A percentile compares a stretch with the other conserved stretches of the same genome.
These are phyloP conservation scores for Nepenthes alata DNA, from an alignment of 179 eudicot species.

Conservation along the genomic window DNA sequence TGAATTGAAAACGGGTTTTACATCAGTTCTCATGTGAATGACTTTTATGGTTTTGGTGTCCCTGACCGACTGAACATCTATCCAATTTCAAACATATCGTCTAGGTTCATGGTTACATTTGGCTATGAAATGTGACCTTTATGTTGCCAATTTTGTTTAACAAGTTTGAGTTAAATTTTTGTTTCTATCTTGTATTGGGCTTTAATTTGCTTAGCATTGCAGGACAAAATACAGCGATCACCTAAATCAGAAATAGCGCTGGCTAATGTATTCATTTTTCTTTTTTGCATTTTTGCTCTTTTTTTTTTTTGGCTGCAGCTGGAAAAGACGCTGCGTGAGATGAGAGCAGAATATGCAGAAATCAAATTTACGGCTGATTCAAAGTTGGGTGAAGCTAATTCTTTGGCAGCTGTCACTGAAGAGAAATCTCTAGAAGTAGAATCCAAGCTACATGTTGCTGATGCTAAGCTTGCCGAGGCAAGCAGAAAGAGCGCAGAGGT, in stretches of 20 bases:
- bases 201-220: too few relatives aligned
- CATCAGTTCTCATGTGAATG: too few relatives aligned
- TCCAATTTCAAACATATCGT: too few relatives aligned
- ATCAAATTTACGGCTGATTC: constrained; percentile 58
- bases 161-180: too few relatives aligned
- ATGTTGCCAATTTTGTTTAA: too few relatives aligned
- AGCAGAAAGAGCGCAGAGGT: constrained; percentile 63
- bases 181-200: too few relatives aligned
- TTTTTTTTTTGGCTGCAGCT: constrained; percentile 40
- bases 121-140: too few relatives aligned
- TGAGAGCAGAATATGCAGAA: constrained; percentile 54
- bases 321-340: constrained; percentile 71
- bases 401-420: constrained; percentile 54
- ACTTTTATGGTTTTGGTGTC: too few relatives aligned
- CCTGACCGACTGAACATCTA: too few relatives aligned
- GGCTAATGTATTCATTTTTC: not conserved
- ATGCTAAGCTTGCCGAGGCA: constrained; percentile 76
- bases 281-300: not conserved
- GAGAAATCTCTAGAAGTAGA: constrained; percentile 69
- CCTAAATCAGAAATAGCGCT: not conserved
- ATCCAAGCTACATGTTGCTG: constrained; percentile 64
- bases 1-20: too few relatives aligned
- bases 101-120: too few relatives aligned
- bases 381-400: constrained; percentile 63
- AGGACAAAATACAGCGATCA: not conserved